phyloP scores from a whole-genome alignment of 73 alveolate genomes.

The Paramecium pentaurelia region DNA sequence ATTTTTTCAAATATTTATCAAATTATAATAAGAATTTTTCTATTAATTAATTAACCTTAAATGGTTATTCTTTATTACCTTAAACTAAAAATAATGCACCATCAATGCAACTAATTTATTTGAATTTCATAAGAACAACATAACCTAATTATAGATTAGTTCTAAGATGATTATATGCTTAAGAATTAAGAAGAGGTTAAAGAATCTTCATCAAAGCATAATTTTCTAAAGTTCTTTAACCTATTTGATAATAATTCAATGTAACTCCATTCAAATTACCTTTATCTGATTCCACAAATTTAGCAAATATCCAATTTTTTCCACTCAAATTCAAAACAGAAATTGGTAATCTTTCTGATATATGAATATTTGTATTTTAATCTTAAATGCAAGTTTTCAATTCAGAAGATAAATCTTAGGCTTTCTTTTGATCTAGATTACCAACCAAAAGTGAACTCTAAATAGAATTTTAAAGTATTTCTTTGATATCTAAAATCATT shows the following conservation, averaged over 20 bases:
- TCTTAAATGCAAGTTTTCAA: not conserved
- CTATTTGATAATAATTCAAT: conserved; percentile 24
- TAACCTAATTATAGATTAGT: conserved; percentile 12
- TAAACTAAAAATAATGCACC: conserved; percentile 8
- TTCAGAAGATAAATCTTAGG: not conserved
- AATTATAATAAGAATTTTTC: not conserved
- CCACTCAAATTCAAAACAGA: not conserved
- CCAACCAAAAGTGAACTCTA: not conserved
- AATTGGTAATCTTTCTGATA: not conserved
- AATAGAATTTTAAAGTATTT: not conserved
- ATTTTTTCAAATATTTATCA: not conserved
- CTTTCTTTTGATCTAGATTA: not conserved
- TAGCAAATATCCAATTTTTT: not conserved
- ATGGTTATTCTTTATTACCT: not conserved
- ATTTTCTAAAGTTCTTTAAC: not conserved
- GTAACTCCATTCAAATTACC: conserved; percentile 33
- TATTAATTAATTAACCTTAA: not conserved
- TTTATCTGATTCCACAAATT: not conserved
- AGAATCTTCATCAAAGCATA: not conserved
- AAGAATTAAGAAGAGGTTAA: not conserved
- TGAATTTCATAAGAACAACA: conserved; percentile 8
- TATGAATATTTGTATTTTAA: not conserved
- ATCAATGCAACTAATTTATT: not conserved
- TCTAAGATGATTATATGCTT: conserved; percentile 1
- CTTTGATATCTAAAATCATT: not conserved